Percentiles rank a stretch among this genome's conserved stretches.
Conservation (phyloP, 2,329 filamentous ascomycete genomes). For the Apiospora phragmitis region DNA sequence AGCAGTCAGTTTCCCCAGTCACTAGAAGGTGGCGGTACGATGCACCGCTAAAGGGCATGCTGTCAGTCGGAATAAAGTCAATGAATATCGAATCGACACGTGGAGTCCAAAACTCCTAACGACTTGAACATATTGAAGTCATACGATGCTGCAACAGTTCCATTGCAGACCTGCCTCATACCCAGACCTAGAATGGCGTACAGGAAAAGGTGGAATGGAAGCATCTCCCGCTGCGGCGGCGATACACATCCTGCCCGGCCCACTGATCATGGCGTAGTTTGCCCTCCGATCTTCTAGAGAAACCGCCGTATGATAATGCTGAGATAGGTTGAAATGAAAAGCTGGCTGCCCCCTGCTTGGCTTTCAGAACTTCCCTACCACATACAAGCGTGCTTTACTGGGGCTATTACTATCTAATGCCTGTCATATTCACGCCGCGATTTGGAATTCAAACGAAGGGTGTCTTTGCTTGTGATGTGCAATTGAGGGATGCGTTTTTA, state of each 20-base stretch:
- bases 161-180: background rate
- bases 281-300: too few species aligned
- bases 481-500: background rate
- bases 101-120: background rate
- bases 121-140: too few species aligned
- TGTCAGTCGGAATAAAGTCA: background rate
- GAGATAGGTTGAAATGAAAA: background rate
- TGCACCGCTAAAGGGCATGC: background rate
- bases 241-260: background rate
- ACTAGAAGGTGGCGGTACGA: background rate
- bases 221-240: background rate
- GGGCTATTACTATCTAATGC: background rate
- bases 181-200: background rate
- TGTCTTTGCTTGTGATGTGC: background rate
- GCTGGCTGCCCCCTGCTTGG: background rate
- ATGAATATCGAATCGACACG: background rate
- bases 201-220: background rate
- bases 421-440: background rate
- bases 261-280: background rate
- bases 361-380: background rate
- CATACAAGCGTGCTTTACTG: background rate
- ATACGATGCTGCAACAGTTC: background rate
- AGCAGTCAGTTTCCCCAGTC: background rate
- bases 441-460: too few species aligned
- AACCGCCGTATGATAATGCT: background rate